These are phyloP conservation scores for Arctostaphylos glauca DNA, from an alignment of 148 eudicot genomes.

Conservation along the genomic window DNA sequence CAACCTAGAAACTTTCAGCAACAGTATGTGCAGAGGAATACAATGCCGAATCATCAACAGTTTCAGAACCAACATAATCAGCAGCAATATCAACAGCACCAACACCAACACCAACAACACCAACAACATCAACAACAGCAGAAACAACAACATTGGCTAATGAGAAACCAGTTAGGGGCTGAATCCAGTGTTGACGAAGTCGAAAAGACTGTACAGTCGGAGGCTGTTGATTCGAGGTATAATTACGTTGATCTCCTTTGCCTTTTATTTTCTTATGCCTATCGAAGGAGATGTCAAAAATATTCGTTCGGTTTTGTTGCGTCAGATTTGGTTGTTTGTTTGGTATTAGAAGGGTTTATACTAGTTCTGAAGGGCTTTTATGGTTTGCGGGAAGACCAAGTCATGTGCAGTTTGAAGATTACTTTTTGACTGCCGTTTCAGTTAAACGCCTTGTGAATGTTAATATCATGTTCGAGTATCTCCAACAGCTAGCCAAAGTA, in stretches of 20 bases:
- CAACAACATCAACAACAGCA: constrained; percentile 25
- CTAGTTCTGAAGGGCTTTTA: too few species aligned
- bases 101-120: constrained; percentile 22
- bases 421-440: not conserved
- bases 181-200: constrained; percentile 54
- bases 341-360: not conserved
- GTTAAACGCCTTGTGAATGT: not conserved
- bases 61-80: constrained; percentile 34
- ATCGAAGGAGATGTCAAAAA: too few species aligned
- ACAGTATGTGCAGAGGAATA: constrained; percentile 43
- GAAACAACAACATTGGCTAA: constrained; percentile 62
- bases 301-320: not conserved
- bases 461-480: too few species aligned
- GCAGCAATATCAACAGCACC: constrained; percentile 34
- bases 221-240: constrained; percentile 58
- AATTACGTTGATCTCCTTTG: not conserved
- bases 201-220: constrained; percentile 72
- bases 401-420: too few species aligned
- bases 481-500: not conserved
- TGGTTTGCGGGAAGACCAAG: too few species aligned
- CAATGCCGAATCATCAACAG: constrained; percentile 38
- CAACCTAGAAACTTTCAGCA: constrained; percentile 45
- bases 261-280: not conserved
- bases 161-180: constrained; percentile 49
- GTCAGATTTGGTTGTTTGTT: not conserved